These are phyloP conservation scores for Podila horticola DNA, from an alignment of 192 early-diverging fungal species.

Conservation along the genomic window DNA sequence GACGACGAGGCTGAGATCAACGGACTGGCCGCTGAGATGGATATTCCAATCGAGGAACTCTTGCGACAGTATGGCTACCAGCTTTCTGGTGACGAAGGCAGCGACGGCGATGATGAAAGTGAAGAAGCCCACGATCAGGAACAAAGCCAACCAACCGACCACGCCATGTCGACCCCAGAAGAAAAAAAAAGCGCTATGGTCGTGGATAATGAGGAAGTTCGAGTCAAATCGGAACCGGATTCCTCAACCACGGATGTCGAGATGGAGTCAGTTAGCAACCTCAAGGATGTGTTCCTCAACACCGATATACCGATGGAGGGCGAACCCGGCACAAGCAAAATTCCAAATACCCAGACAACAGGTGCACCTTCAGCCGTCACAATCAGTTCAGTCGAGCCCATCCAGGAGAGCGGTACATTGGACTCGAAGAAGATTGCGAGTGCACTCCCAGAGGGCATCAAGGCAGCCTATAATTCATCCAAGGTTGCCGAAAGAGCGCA, in stretches of 20 bases:
- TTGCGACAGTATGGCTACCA: slow-evolving; percentile 61
- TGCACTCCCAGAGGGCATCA: slow-evolving; percentile 28
- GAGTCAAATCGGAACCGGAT: background rate
- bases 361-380: background rate
- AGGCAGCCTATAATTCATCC: slow-evolving; percentile 36
- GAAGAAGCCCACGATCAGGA: slow-evolving; percentile 24
- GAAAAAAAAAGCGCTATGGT: background rate
- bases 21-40: slow-evolving; percentile 69
- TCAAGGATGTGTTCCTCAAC: slow-evolving; percentile 19
- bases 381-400: background rate
- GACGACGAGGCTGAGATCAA: slow-evolving; percentile 63
- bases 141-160: background rate
- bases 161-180: too few species aligned
- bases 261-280: background rate
- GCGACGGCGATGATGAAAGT: slow-evolving; percentile 24
- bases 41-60: slow-evolving; percentile 69
- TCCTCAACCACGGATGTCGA: background rate
- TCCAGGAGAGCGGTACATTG: background rate
- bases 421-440: slow-evolving; percentile 32
- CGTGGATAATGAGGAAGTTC: background rate
- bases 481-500: slow-evolving; percentile 37
- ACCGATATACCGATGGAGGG: slow-evolving; percentile 32
- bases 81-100: slow-evolving; percentile 34
- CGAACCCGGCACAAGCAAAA: slow-evolving; percentile 20
- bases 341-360: slow-evolving; percentile 17